These are phyloP conservation scores for Fagus sylvatica DNA, from an alignment of 306 rosid genomes.

Conservation along the genomic window DNA sequence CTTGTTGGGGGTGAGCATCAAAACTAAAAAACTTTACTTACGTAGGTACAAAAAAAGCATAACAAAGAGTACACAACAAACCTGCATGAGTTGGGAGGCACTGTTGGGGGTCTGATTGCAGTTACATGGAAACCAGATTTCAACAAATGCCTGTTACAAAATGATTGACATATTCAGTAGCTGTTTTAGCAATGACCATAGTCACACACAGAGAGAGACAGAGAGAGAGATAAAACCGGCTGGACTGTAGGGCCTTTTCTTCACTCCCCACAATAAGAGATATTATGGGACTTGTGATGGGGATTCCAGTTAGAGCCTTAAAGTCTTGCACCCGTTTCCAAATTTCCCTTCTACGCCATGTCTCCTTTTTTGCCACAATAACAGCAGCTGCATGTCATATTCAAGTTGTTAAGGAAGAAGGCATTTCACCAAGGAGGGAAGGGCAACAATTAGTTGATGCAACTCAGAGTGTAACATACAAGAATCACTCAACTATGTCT, in stretches of 20 bases:
- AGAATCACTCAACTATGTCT: not conserved
- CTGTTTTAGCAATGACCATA: not conserved
- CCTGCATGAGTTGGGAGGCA: conserved; percentile 98
- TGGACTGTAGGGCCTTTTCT: conserved; percentile 81
- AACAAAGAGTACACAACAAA: conserved; percentile 20
- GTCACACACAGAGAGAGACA: not conserved
- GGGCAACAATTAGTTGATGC: not conserved
- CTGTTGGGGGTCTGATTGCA: conserved; percentile 95
- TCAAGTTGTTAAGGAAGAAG: not conserved
- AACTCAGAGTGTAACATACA: not conserved
- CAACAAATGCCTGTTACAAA: conserved; percentile 64
- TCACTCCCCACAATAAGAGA: conserved; percentile 86
- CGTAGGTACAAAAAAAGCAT: not conserved
- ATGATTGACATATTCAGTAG: conserved; percentile 20
- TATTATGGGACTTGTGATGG: conserved; percentile 80
- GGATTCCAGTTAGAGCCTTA: conserved; percentile 73
- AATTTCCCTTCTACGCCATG: conserved; percentile 78
- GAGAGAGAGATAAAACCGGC: conserved; percentile 51
- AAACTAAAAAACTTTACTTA: too few species aligned
- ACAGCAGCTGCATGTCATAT: conserved; percentile 70
- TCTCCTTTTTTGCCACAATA: conserved; percentile 70
- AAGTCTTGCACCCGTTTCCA: conserved; percentile 83
- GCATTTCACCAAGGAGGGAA: conserved; percentile 7
- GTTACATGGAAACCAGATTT: conserved; percentile 93
- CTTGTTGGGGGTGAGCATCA: not conserved